Evolutionary conservation across 2,329 filamentous ascomycete species (phyloP).

Genomic region (Leptographium galeiforme): DNA sequence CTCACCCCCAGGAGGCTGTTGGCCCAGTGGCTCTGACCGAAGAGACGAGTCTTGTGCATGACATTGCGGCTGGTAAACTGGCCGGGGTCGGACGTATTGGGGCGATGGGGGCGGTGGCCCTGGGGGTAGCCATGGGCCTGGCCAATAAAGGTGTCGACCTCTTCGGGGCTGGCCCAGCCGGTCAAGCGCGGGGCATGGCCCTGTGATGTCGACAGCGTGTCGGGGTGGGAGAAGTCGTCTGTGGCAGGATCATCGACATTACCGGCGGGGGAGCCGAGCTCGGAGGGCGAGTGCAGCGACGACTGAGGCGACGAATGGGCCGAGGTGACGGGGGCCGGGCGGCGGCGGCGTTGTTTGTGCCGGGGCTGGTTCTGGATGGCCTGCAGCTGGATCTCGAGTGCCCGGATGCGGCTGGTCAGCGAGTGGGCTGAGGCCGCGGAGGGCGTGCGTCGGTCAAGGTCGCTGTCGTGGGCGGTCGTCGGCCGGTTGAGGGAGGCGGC

Average conservation of each 20-base stretch:
- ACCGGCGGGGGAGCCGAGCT: background rate
- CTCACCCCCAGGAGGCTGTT: constrained; percentile 13
- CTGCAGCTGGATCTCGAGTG: constrained; percentile 2
- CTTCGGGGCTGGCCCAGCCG: background rate
- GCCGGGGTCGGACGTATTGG: background rate
- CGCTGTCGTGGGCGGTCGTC: background rate
- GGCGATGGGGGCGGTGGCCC: background rate
- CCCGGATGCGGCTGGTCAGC: constrained; percentile 1
- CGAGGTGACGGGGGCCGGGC: background rate
- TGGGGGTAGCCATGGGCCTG: background rate
- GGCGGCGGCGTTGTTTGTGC: background rate
- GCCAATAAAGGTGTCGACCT: background rate
- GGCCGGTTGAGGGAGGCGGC: background rate
- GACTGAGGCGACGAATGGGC: background rate
- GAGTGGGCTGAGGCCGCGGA: background rate
- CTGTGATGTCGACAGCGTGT: background rate
- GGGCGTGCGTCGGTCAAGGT: background rate
- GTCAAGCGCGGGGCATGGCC: background rate
- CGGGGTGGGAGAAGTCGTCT: background rate
- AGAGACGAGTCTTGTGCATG: constrained; percentile 36
- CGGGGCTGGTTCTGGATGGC: background rate
- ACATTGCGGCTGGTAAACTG: constrained; percentile 8
- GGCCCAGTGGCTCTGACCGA: constrained; percentile 45
- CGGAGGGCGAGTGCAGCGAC: background rate
- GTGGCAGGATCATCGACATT: background rate